Evolutionary conservation across 2,329 filamentous ascomycete species (phyloP).

Genomic region (Scedosporium boydii): DNA sequence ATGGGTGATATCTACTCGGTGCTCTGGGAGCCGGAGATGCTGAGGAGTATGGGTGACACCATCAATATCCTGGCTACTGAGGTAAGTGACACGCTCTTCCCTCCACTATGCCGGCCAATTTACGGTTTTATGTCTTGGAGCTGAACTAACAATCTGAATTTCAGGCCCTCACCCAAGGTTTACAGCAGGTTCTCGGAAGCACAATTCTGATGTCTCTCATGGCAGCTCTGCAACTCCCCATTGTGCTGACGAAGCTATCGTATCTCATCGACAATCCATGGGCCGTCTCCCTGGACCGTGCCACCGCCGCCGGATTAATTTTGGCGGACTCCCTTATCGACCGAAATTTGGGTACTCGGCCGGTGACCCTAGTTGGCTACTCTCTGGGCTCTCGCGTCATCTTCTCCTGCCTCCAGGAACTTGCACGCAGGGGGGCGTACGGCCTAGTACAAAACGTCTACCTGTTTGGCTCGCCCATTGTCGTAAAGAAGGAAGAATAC

Average conservation of each 20-base stretch:
- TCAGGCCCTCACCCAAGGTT: slow-evolving; percentile 84
- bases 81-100: slow-evolving; percentile 45
- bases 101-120: neutral
- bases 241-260: slow-evolving; percentile 84
- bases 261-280: slow-evolving; percentile 98
- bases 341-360: slow-evolving; percentile 80
- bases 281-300: slow-evolving; percentile 90
- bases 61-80: slow-evolving; percentile 98
- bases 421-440: slow-evolving; percentile 72
- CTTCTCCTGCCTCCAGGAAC: slow-evolving; percentile 80
- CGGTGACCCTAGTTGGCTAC: slow-evolving; percentile 89
- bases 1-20: slow-evolving; percentile 99
- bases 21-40: slow-evolving; percentile 96
- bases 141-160: slow-evolving; percentile 14
- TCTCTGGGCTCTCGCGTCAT: slow-evolving; percentile 89
- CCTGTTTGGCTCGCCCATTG: slow-evolving; percentile 83
- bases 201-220: slow-evolving; percentile 84
- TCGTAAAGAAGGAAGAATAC: slow-evolving; percentile 87
- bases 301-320: slow-evolving; percentile 80
- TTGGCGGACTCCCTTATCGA: slow-evolving; percentile 90
- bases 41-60: slow-evolving; percentile 94
- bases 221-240: slow-evolving; percentile 84
- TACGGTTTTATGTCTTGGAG: neutral
- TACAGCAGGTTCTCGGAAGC: slow-evolving; percentile 88
- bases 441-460: slow-evolving; percentile 93